A percentile compares a stretch with the other conserved stretches of the same genome.
Evolutionary conservation across 2,329 filamentous ascomycete genomes (phyloP).

Genomic region (Allantophomopsis lycopodina): DNA sequence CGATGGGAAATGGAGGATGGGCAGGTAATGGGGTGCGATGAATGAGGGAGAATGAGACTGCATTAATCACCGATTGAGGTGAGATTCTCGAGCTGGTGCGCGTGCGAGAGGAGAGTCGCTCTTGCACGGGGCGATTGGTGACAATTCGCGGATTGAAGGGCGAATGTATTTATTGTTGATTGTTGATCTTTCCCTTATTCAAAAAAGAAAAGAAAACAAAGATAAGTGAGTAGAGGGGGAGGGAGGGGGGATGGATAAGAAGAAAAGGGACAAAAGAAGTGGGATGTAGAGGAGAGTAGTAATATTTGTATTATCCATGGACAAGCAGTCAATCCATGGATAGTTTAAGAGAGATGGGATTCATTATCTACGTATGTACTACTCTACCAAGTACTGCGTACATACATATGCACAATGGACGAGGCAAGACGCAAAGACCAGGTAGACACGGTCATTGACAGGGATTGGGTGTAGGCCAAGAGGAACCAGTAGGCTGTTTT

Average conservation of each 20-base stretch:
- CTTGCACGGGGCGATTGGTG: neutral
- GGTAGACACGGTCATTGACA: neutral
- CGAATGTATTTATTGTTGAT: neutral
- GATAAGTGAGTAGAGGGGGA: neutral
- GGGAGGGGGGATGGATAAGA: neutral
- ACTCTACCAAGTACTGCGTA: no score
- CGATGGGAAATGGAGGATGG: conserved; percentile 16
- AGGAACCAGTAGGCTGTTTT: no score
- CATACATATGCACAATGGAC: no score
- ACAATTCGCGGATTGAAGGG: neutral
- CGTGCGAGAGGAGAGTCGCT: neutral
- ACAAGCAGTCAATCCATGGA: no score
- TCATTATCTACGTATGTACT: no score
- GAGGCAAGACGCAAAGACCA: neutral
- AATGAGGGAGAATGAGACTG: conserved; percentile 4
- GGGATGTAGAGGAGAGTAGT: neutral
- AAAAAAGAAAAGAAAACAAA: no score
- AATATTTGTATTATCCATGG: no score
- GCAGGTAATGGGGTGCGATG: conserved; percentile 7
- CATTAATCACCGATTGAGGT: conserved; percentile 7
- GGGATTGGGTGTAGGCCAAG: no score
- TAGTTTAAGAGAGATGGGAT: no score
- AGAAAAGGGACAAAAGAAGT: neutral
- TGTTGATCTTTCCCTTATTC: neutral
- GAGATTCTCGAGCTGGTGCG: neutral